Percentiles rank a stretch among this genome's conserved stretches.
These are phyloP conservation scores for Tubosaeta sp. DNA, from an alignment of 768 basidiomycete genomes.

Conservation along the genomic window DNA sequence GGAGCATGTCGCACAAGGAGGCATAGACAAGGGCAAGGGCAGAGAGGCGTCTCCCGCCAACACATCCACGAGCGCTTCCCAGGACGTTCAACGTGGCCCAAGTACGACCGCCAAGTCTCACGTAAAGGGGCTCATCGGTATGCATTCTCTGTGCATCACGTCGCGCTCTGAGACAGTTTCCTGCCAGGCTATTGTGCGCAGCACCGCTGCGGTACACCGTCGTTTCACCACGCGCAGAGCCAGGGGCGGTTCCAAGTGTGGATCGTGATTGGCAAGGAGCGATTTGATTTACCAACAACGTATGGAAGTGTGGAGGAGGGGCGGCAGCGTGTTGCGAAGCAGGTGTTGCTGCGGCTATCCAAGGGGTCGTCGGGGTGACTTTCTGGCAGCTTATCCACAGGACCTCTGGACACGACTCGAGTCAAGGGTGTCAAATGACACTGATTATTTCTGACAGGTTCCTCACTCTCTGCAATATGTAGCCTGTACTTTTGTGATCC, in stretches of 20 bases:
- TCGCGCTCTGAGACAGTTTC: not conserved
- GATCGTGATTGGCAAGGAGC: slow-evolving; percentile 43
- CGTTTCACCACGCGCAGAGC: slow-evolving; percentile 29
- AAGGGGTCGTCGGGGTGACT: slow-evolving; percentile 8
- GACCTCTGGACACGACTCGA: too few species aligned
- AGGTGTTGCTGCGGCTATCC: slow-evolving; percentile 38
- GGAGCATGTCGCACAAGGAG: not conserved
- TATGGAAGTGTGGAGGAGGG: slow-evolving; percentile 39
- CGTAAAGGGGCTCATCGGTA: slow-evolving; percentile 15
- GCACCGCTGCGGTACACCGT: slow-evolving; percentile 24
- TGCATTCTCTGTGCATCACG: not conserved
- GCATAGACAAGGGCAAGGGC: slow-evolving; percentile 8
- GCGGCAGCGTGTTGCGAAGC: slow-evolving; percentile 41
- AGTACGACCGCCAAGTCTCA: slow-evolving; percentile 6
- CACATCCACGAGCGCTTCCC: not conserved
- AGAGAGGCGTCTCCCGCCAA: slow-evolving; percentile 5
- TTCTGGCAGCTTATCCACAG: not conserved
- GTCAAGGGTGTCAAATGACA: not conserved
- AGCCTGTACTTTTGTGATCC: not conserved
- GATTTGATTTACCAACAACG: slow-evolving; percentile 40
- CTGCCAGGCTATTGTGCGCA: slow-evolving; percentile 19
- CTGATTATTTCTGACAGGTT: not conserved
- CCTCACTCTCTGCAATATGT: not conserved
- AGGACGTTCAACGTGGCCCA: not conserved
- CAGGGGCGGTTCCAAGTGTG: slow-evolving; percentile 36